Evolutionary conservation across 1,284 basidiomycete genomes (phyloP).

Genomic region (Earliella scabrosa): DNA sequence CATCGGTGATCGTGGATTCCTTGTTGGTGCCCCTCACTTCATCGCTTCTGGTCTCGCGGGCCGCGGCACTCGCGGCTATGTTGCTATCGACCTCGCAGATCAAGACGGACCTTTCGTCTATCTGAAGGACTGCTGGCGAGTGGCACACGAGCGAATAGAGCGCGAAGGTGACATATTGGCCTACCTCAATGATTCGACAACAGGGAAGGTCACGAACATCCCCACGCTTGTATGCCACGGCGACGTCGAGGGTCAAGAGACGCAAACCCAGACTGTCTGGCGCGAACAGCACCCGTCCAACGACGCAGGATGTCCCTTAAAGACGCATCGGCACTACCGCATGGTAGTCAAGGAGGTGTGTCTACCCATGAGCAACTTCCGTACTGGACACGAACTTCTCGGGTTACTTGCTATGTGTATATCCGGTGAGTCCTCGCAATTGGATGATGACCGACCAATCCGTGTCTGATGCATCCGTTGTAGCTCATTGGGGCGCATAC

Average conservation of each 20-base stretch:
- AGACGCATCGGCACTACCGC: slow-evolving; percentile 1
- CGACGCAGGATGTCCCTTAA: background rate
- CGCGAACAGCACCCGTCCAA: too few species aligned
- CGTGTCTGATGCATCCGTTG: too few species aligned
- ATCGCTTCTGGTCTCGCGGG: background rate
- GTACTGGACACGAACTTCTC: background rate
- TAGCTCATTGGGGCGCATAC: slow-evolving; percentile 1
- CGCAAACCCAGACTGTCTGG: too few species aligned
- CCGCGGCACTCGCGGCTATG: slow-evolving; percentile 11
- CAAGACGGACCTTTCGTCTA: background rate
- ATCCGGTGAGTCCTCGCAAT: slow-evolving; percentile 1
- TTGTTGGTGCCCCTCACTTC: slow-evolving; percentile 2
- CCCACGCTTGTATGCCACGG: slow-evolving; percentile 8
- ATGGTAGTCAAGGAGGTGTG: slow-evolving; percentile 7
- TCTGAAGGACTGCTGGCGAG: slow-evolving; percentile 15
- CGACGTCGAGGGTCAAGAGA: background rate
- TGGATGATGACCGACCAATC: too few species aligned
- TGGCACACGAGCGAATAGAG: background rate
- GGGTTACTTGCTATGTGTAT: background rate
- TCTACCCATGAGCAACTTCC: background rate
- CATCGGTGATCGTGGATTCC: background rate
- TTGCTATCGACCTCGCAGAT: background rate
- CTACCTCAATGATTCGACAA: background rate
- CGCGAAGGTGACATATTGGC: slow-evolving; percentile 3
- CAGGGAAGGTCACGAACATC: background rate